Percentiles rank a stretch among this genome's conserved stretches.
Conservation (phyloP, 2,329 filamentous ascomycete genomes). For the Neonectria punicea region DNA sequence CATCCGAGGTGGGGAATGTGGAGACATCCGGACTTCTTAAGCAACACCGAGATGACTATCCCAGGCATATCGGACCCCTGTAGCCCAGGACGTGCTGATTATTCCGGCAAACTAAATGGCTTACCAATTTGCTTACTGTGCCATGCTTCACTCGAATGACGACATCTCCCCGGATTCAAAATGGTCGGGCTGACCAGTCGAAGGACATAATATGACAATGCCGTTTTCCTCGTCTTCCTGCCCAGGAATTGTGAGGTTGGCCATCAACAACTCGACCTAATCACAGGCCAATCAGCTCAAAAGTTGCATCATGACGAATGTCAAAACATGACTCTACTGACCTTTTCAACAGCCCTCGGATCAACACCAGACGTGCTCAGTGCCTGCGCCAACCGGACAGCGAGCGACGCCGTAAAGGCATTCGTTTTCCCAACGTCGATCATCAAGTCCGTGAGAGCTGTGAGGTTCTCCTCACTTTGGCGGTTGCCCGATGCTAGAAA, state of each 20-base stretch:
- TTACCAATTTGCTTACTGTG: background rate
- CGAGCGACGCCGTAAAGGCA: slow-evolving; percentile 57
- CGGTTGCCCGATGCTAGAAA: slow-evolving; percentile 5
- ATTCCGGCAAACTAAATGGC: background rate
- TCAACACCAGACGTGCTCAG: slow-evolving; percentile 55
- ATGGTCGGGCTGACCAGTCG: background rate
- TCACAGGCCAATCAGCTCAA: background rate
- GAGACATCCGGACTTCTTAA: slow-evolving; percentile 1
- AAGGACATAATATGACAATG: slow-evolving; percentile 28
- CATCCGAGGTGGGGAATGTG: slow-evolving; percentile 2
- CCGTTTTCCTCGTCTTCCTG: slow-evolving; percentile 31
- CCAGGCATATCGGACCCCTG: background rate
- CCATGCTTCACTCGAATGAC: background rate
- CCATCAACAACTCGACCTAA: slow-evolving; percentile 24
- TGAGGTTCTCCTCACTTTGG: slow-evolving; percentile 63
- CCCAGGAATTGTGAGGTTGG: slow-evolving; percentile 17
- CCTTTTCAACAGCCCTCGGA: slow-evolving; percentile 25
- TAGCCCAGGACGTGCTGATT: background rate
- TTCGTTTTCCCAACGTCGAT: slow-evolving; percentile 65
- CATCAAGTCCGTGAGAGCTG: slow-evolving; percentile 62
- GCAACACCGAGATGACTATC: slow-evolving; percentile 7
- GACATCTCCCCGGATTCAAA: background rate
- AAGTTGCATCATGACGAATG: background rate
- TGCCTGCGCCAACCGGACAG: slow-evolving; percentile 73
- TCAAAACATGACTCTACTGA: background rate